These are phyloP conservation scores for Diplosphaera chodatii DNA, from an alignment of 139 green algal species.

Conservation along the genomic window DNA sequence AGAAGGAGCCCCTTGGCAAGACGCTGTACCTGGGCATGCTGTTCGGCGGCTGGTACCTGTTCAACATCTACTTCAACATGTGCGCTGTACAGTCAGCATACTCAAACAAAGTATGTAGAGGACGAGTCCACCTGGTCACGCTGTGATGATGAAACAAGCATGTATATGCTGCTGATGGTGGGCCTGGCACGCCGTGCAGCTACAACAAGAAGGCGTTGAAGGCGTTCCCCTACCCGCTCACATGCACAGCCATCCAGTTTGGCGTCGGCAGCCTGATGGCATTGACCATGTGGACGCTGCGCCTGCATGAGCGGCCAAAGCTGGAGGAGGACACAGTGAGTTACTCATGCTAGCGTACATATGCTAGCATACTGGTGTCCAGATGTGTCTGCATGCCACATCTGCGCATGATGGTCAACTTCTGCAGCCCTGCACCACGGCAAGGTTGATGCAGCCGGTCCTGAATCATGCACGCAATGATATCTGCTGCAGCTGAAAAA, in stretches of 20 bases:
- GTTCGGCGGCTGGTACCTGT: constrained; percentile 90
- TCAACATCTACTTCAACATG: constrained; percentile 99
- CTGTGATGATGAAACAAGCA: no score
- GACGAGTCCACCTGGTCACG: no score
- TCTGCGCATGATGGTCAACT: no score
- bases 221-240: constrained; percentile 80
- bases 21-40: constrained; percentile 61
- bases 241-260: constrained; percentile 86
- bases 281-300: constrained; percentile 59
- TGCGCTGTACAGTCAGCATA: no score
- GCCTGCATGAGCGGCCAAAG: constrained; percentile 61
- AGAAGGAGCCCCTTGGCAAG: not conserved
- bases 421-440: no score
- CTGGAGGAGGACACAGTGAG: constrained; percentile 40
- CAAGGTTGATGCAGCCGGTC: no score
- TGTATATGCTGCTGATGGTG: no score
- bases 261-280: constrained; percentile 60
- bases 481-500: constrained; percentile 33
- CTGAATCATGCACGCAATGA: not conserved
- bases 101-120: no score
- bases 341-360: no score
- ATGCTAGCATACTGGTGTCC: no score
- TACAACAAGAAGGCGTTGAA: constrained; percentile 90
- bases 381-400: no score
- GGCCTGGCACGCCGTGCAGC: constrained; percentile 52